These are phyloP conservation scores for Brettanomyces sp. DNA, from an alignment of 805 yeast species.

Conservation along the genomic window DNA sequence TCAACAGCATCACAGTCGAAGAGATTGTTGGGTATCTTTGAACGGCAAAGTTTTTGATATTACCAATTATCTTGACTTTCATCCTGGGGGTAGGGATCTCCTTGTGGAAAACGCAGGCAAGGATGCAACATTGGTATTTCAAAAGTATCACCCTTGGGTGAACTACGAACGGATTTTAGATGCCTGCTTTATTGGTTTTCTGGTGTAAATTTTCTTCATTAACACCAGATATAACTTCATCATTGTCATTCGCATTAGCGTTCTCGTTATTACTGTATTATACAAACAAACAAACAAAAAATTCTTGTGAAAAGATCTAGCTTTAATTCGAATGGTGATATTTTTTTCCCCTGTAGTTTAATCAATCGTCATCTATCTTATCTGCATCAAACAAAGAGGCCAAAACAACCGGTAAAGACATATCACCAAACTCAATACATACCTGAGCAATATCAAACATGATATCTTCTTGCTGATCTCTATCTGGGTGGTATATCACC, in stretches of 20 bases:
- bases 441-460: slow-evolving; percentile 2
- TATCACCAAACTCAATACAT: slow-evolving; percentile 1
- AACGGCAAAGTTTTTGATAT: slow-evolving; percentile 77
- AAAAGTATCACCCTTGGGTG: slow-evolving; percentile 65
- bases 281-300: too few relatives aligned
- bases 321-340: background rate
- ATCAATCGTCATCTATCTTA: background rate
- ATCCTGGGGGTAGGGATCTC: slow-evolving; percentile 87
- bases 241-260: too few relatives aligned
- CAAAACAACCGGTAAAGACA: background rate
- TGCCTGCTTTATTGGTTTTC: slow-evolving; percentile 65
- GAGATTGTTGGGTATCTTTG: slow-evolving; percentile 81
- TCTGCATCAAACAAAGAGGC: background rate
- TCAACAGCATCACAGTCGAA: slow-evolving; percentile 42
- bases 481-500: slow-evolving; percentile 11
- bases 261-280: too few relatives aligned
- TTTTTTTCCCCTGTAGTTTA: background rate
- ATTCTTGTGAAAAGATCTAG: too few relatives aligned
- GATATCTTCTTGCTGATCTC: background rate
- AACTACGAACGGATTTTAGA: slow-evolving; percentile 75
- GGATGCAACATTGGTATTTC: slow-evolving; percentile 72
- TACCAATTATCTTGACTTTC: slow-evolving; percentile 76
- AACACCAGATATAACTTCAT: too few relatives aligned
- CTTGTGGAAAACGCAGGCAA: slow-evolving; percentile 71
- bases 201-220: slow-evolving; percentile 10